Evolutionary conservation across 164 flowering plant species (phyloP), one percentile per base, ranked within the genome.

Genomic region (Annona cherimola): DNA sequence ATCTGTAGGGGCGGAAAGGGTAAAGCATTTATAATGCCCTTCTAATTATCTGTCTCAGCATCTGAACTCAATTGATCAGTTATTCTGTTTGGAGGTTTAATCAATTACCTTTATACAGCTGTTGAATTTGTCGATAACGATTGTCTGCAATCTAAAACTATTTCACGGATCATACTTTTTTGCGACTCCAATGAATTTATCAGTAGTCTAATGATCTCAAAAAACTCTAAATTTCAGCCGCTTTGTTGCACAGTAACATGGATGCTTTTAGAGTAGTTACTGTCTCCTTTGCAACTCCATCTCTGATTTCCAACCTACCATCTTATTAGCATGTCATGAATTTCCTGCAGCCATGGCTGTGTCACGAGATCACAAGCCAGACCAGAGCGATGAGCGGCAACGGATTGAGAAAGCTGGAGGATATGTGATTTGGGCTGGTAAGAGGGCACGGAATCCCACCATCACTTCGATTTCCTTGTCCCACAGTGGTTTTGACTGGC

Each of bases 361-460:
- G 76, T 95, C 99, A 74, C 90, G 99, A 63, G 99, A 94, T 80
- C 99, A 94, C 83, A 94, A 94, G 82, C 99, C 99, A 19, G 99
- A 94, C 74, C 98, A 94, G 79, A 87, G 84, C 66, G 99, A 94
- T 83, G 99, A 94, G 82, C 83, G 98, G 44, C 93, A 89, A 71
- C 86, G 99, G 43, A 94, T 95, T 82, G 99, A 95, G 76, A 89
- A 95, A 79, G 99, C 99, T 67, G 99, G 99, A 68, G 99, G 99
- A 16, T 95, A 92, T 82, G 99, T 95, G 65, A 90, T 95, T 97
- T 95, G 99, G 98, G 98, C 98, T 69, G 98, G 98, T 91, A 80
- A 45, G 35, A 19, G 65, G 40, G 40, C 35, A 62, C 35, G 40
- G 2, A 41, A 8, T 20, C 65, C 35, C 65, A 62, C 14, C 65